Evolutionary conservation across 2,329 filamentous ascomycete genomes (phyloP).

Genomic region (Aureobasidium leucospermi): DNA sequence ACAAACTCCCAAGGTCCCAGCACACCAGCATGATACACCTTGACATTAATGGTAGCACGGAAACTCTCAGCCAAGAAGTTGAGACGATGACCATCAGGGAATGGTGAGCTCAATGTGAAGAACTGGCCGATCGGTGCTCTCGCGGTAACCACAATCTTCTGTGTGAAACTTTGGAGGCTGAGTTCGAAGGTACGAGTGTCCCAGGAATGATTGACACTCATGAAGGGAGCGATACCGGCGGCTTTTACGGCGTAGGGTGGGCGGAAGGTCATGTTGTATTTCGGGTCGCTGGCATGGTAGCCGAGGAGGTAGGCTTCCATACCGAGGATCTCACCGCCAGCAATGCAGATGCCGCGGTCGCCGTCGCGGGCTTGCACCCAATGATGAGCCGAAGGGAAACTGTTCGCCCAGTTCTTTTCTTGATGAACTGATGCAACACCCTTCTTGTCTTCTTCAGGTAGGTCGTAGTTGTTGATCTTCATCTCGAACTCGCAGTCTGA

Average conservation of each 20-base stretch:
- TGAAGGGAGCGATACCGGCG: constrained; percentile 34
- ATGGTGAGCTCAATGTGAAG: constrained; percentile 40
- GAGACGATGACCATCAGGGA: constrained; percentile 38
- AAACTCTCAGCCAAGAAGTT: constrained; percentile 43
- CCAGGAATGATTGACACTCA: constrained; percentile 36
- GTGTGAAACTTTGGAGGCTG: constrained; percentile 31
- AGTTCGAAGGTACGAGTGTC: constrained; percentile 32
- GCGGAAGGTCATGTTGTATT: constrained; percentile 34
- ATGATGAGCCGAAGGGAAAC: constrained; percentile 39
- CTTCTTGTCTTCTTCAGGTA: constrained; percentile 20
- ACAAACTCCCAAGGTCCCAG: constrained; percentile 34
- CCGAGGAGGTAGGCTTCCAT: constrained; percentile 41
- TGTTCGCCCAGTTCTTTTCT: constrained; percentile 46
- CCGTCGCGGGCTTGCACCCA: constrained; percentile 31
- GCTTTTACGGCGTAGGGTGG: constrained; percentile 37
- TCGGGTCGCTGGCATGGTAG: constrained; percentile 32
- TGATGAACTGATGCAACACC: constrained; percentile 38
- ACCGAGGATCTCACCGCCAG: constrained; percentile 34
- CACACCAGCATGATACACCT: constrained; percentile 31
- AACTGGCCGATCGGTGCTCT: constrained; percentile 36
- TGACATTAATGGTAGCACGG: constrained; percentile 36
- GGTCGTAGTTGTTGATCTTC: constrained; percentile 27
- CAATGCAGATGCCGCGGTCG: constrained; percentile 26
- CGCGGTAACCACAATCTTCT: constrained; percentile 35
- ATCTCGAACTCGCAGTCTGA: constrained; percentile 36